Conservation (phyloP, 352 stramenopile species). For the Globisporangium takayamanum region DNA sequence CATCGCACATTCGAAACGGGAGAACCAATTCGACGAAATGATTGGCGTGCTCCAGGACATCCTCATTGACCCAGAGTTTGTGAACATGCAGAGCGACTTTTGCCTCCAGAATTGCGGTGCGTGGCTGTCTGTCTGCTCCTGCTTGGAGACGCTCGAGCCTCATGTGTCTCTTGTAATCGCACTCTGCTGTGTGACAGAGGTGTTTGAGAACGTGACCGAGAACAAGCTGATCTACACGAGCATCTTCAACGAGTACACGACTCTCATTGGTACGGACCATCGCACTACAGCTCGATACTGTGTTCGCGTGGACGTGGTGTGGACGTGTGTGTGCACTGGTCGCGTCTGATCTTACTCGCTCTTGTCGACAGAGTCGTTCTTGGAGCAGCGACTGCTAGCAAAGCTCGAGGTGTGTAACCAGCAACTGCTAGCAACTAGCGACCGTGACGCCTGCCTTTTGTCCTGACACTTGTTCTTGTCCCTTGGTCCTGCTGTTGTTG, state of each 20-base stretch:
- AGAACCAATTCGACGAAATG: constrained; percentile 77
- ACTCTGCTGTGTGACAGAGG: constrained; percentile 28
- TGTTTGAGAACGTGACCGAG: constrained; percentile 78
- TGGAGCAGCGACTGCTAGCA: constrained; percentile 52
- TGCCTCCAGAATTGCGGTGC: constrained; percentile 74
- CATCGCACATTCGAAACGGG: constrained; percentile 12
- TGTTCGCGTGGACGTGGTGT: not conserved
- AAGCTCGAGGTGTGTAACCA: constrained; percentile 45
- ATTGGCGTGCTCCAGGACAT: constrained; percentile 74
- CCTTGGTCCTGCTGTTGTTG: too few relatives aligned
- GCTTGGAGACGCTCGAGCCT: too few relatives aligned
- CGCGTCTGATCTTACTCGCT: not conserved
- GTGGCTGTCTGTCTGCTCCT: not conserved
- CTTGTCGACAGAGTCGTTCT: constrained; percentile 42
- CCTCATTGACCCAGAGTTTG: constrained; percentile 74
- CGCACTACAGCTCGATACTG: not conserved
- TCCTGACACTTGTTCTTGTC: not conserved
- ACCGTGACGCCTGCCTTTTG: not conserved
- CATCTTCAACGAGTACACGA: constrained; percentile 73
- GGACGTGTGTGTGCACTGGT: too few relatives aligned
- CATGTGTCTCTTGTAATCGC: not conserved
- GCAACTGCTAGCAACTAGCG: not conserved
- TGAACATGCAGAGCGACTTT: constrained; percentile 71
- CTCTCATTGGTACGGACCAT: constrained; percentile 50
- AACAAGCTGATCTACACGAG: constrained; percentile 84